These are phyloP conservation scores for Crataegus laevigata DNA, from an alignment of 306 rosid species.

Conservation along the genomic window DNA sequence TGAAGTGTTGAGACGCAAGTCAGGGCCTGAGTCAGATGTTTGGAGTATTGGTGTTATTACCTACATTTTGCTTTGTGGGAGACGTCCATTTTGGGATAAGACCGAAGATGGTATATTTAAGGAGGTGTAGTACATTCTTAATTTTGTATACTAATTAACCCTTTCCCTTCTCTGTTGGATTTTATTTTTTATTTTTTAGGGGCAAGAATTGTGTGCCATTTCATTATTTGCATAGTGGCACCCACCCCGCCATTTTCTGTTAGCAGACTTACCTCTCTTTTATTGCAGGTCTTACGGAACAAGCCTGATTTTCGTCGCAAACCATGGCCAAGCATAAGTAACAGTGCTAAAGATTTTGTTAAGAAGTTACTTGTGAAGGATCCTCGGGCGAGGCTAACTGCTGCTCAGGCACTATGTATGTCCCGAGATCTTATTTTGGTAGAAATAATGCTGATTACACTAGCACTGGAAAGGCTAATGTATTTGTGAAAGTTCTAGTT, in stretches of 20 bases:
- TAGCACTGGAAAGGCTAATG: conserved; percentile 2
- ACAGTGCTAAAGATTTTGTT: conserved; percentile 81
- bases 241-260: not conserved
- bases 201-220: not conserved
- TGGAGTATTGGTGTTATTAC: conserved; percentile 99
- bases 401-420: conserved; percentile 99
- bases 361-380: conserved; percentile 94
- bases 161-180: conserved; percentile 1
- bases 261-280: conserved; percentile 3
- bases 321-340: conserved; percentile 87
- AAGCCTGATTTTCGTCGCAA: conserved; percentile 97
- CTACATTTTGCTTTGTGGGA: conserved; percentile 92
- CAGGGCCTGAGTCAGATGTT: conserved; percentile 98
- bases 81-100: conserved; percentile 99
- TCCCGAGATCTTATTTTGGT: conserved; percentile 20
- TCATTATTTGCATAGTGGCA: not conserved
- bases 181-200: not conserved
- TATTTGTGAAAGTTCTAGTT: not conserved
- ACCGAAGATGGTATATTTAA: conserved; percentile 99
- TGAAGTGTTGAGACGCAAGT: conserved; percentile 90
- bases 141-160: conserved; percentile 3
- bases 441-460: conserved; percentile 11
- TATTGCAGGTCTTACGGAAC: conserved; percentile 68
- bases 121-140: conserved; percentile 60
- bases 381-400: conserved; percentile 92